phyloP scores from a whole-genome alignment of 2,329 filamentous ascomycete genomes.

The Bipolaris sorokiniana region DNA sequence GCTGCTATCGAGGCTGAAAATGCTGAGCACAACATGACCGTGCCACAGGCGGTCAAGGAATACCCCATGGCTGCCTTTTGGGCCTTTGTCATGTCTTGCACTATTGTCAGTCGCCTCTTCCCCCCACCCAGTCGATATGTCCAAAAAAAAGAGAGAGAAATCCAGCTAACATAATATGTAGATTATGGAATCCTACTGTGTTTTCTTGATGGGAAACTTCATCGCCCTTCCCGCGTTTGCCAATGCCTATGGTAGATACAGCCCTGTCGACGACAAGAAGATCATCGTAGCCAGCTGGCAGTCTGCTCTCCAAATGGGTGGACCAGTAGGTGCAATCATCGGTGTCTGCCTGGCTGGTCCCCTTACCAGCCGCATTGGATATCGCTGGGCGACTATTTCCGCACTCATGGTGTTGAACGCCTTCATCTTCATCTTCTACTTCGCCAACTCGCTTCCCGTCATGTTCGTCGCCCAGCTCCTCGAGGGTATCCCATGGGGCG shows the following conservation, averaged over 20 bases:
- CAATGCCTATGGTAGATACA: conserved; percentile 54
- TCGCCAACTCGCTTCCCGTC: conserved; percentile 55
- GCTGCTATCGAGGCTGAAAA: conserved; percentile 65
- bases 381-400: conserved; percentile 64
- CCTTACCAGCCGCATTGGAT: conserved; percentile 64
- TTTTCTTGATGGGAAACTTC: conserved; percentile 67
- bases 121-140: conserved; percentile 14
- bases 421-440: conserved; percentile 67
- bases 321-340: conserved; percentile 65
- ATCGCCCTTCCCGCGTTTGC: conserved; percentile 59
- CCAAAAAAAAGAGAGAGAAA: conserved; percentile 9
- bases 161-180: conserved; percentile 38
- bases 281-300: conserved; percentile 64
- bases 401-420: conserved; percentile 64
- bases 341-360: conserved; percentile 66
- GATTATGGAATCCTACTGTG: conserved; percentile 70
- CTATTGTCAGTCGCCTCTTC: conserved; percentile 53
- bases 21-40: conserved; percentile 58
- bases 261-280: conserved; percentile 23
- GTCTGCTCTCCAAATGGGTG: conserved; percentile 61
- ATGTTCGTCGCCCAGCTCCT: conserved; percentile 63
- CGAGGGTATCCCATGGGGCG: conserved; percentile 69
- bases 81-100: conserved; percentile 63
- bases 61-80: conserved; percentile 62
- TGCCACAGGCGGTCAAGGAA: conserved; percentile 57